Conservation (phyloP, 441 rosid genomes). For the Pelargonium australe region DNA sequence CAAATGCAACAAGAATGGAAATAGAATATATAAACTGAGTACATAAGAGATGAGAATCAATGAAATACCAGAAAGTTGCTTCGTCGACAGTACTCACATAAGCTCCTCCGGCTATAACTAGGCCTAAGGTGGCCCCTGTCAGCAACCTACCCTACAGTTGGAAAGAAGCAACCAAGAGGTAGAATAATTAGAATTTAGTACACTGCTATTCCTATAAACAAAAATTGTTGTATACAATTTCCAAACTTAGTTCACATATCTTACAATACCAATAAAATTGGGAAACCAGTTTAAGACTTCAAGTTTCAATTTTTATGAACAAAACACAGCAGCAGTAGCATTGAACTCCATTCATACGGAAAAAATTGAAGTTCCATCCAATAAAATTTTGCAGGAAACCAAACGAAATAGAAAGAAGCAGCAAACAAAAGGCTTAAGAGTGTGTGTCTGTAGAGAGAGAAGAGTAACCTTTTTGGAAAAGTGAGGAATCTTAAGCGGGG, state of each 20-base stretch:
- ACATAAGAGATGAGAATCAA: slow-evolving; percentile 8
- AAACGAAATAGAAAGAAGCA: background rate
- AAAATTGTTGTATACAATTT: background rate
- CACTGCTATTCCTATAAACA: background rate
- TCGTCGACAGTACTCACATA: slow-evolving; percentile 94
- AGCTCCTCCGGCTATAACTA: slow-evolving; percentile 85
- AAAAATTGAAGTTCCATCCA: background rate
- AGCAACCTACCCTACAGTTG: slow-evolving; percentile 57
- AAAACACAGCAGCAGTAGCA: background rate
- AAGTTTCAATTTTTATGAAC: background rate
- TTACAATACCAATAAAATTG: background rate
- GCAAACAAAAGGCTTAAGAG: background rate
- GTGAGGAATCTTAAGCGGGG: slow-evolving; percentile 60
- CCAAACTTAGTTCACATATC: background rate
- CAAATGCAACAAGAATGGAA: background rate
- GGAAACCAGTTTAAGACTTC: background rate
- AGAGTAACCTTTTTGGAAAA: slow-evolving; percentile 60
- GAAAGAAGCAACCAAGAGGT: slow-evolving; percentile 11
- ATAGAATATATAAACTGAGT: background rate
- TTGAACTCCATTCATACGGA: background rate
- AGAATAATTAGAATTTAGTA: slow-evolving; percentile 5
- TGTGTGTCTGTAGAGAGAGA: background rate
- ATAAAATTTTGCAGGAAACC: background rate
- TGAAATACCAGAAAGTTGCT: slow-evolving; percentile 83
- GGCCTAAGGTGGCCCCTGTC: slow-evolving; percentile 73